Percentiles rank a stretch among this genome's conserved stretches.
These are phyloP conservation scores for Epichloe baconii DNA, from an alignment of 2,329 filamentous ascomycete genomes.

Conservation along the genomic window DNA sequence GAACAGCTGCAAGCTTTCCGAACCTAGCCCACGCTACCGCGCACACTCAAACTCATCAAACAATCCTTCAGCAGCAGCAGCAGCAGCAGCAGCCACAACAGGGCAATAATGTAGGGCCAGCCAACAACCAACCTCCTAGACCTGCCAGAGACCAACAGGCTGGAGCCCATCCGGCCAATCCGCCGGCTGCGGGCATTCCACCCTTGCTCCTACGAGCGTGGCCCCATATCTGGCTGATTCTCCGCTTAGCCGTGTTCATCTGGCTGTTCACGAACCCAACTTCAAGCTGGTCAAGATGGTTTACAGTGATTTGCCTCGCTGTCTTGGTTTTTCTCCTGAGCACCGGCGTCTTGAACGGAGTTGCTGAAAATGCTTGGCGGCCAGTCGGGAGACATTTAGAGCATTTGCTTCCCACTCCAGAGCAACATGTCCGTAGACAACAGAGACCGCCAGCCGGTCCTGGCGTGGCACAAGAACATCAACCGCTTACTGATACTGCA, in stretches of 20 bases:
- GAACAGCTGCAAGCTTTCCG: slow-evolving; percentile 9
- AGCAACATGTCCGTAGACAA: slow-evolving; percentile 14
- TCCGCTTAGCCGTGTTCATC: slow-evolving; percentile 44
- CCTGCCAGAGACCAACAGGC: slow-evolving; percentile 1
- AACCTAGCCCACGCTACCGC: slow-evolving; percentile 3
- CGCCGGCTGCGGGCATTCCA: slow-evolving; percentile 19
- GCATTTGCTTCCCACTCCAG: slow-evolving; percentile 39
- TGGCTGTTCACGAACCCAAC: slow-evolving; percentile 51
- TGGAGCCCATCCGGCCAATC: slow-evolving; percentile 25
- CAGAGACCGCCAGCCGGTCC: slow-evolving; percentile 11
- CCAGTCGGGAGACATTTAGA: slow-evolving; percentile 47
- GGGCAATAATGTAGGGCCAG: neutral
- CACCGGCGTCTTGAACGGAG: slow-evolving; percentile 42
- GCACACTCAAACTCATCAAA: neutral
- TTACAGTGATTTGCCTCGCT: slow-evolving; percentile 40
- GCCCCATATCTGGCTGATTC: slow-evolving; percentile 49
- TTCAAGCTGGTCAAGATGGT: slow-evolving; percentile 45
- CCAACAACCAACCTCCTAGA: neutral
- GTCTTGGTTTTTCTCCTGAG: slow-evolving; percentile 45
- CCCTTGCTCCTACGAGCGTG: slow-evolving; percentile 28
- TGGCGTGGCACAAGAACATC: slow-evolving; percentile 13
- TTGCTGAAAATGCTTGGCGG: slow-evolving; percentile 41
- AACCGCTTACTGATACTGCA: slow-evolving; percentile 14
- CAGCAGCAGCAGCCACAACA: slow-evolving; percentile 5
- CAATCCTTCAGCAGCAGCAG: slow-evolving; percentile 7